These are phyloP conservation scores for Tardiomyces digboiensis DNA, from an alignment of 1,139 yeast genomes.

Conservation along the genomic window DNA sequence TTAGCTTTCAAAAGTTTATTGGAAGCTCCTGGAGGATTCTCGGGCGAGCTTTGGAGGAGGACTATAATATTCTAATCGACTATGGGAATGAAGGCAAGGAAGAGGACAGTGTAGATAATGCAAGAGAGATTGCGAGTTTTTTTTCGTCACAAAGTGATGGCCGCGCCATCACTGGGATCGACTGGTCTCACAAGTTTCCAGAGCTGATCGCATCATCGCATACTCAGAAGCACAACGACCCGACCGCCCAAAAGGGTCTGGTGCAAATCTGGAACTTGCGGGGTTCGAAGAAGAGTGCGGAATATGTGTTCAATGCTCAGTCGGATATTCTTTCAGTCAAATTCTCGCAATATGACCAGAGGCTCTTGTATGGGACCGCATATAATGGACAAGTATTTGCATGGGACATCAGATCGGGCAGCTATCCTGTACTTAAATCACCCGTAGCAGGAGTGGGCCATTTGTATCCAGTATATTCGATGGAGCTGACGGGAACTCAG, in stretches of 20 bases:
- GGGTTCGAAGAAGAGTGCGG: conserved; percentile 34
- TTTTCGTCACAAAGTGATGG: conserved; percentile 16
- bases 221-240: conserved; percentile 17
- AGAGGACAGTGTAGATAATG: conserved; percentile 3
- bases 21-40: conserved; percentile 32
- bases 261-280: conserved; percentile 34
- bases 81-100: conserved; percentile 20
- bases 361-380: conserved; percentile 35
- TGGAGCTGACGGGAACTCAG: conserved; percentile 29
- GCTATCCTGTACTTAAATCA: conserved; percentile 25
- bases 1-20: conserved; percentile 21
- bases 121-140: conserved; percentile 14
- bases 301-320: conserved; percentile 39
- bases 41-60: conserved; percentile 29
- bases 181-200: conserved; percentile 33
- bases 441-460: conserved; percentile 30
- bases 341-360: conserved; percentile 32
- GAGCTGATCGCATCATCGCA: conserved; percentile 35
- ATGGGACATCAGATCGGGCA: conserved; percentile 33
- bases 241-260: conserved; percentile 23
- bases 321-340: conserved; percentile 32
- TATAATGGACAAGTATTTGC: conserved; percentile 39
- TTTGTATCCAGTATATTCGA: conserved; percentile 32
- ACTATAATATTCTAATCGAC: conserved; percentile 27
- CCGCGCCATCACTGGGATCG: conserved; percentile 32